Conservation (phyloP, 1,284 basidiomycete species). For the Cryptococcus neoformans region DNA sequence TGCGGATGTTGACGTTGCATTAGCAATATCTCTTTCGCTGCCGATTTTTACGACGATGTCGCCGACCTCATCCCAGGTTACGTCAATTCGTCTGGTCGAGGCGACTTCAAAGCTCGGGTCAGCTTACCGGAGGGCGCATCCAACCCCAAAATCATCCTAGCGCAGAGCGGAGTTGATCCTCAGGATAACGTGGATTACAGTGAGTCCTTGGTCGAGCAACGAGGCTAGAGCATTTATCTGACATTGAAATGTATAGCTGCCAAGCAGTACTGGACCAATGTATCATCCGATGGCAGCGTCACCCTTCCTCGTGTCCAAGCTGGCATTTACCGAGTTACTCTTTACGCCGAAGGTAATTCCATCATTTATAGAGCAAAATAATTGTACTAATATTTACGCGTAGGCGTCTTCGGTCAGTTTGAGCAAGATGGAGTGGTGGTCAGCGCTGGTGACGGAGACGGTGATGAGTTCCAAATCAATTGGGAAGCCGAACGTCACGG, state of each 20-base stretch:
- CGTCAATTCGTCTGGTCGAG: constrained; percentile 20
- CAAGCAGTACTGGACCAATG: constrained; percentile 38
- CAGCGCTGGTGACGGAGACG: constrained; percentile 14
- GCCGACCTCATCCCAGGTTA: constrained; percentile 28
- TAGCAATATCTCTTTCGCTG: constrained; percentile 17
- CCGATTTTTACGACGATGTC: constrained; percentile 38
- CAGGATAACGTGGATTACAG: constrained; percentile 29
- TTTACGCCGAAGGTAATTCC: constrained; percentile 30
- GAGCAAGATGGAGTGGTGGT: constrained; percentile 28
- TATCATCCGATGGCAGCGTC: constrained; percentile 16
- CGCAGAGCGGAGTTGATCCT: constrained; percentile 26
- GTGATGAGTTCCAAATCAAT: constrained; percentile 3
- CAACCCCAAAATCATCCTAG: constrained; percentile 27
- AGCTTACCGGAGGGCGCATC: constrained; percentile 20
- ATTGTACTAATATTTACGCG: neutral
- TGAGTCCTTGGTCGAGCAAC: neutral
- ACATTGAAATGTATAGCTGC: neutral
- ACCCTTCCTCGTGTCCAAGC: constrained; percentile 30
- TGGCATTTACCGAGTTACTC: constrained; percentile 34
- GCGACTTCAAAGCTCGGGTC: constrained; percentile 18
- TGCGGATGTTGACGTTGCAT: neutral
- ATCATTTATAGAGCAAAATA: too few species aligned
- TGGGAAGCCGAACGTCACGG: constrained; percentile 24
- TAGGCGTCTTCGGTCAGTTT: constrained; percentile 30
- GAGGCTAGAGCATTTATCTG: too few species aligned